Percentiles rank a stretch among this genome's conserved stretches.
phyloP scores from a whole-genome alignment of 345 rosid genomes.

The Microthlaspi erraticum region DNA sequence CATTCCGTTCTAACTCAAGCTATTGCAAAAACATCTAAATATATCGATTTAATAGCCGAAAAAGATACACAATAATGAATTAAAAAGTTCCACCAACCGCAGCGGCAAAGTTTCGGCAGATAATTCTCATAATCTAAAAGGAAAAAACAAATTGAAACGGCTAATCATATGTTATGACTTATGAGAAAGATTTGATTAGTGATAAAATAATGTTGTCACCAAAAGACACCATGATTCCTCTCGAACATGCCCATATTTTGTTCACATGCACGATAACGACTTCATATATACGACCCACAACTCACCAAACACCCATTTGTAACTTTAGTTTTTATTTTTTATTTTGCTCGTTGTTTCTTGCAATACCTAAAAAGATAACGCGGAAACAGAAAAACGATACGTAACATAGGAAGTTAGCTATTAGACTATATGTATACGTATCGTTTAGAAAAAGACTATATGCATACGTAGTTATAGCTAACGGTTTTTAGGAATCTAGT shows the following conservation, averaged over 20 bases:
- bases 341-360: not conserved
- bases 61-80: conserved; percentile 13
- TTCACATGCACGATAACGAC: conserved; percentile 42
- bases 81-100: conserved; percentile 27
- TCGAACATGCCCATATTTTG: conserved; percentile 44
- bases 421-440: not conserved
- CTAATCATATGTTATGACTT: conserved; percentile 29
- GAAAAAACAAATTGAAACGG: not conserved
- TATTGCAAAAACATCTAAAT: not conserved
- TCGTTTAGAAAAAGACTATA: not conserved
- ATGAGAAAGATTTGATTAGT: conserved; percentile 11
- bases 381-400: conserved; percentile 18
- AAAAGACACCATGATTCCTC: conserved; percentile 41
- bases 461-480: not conserved
- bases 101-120: conserved; percentile 28
- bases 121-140: conserved; percentile 13
- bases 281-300: conserved; percentile 40
- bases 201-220: conserved; percentile 17
- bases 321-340: conserved; percentile 8
- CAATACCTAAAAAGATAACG: conserved; percentile 19
- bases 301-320: conserved; percentile 37
- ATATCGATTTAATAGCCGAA: conserved; percentile 33
- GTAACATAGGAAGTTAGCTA: conserved; percentile 12
- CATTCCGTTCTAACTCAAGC: not conserved
- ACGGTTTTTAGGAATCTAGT: not conserved